A percentile compares a stretch with the other conserved stretches of the same genome.
Conservation (phyloP, 352 stramenopile genomes). For the Globisporangium polare region DNA sequence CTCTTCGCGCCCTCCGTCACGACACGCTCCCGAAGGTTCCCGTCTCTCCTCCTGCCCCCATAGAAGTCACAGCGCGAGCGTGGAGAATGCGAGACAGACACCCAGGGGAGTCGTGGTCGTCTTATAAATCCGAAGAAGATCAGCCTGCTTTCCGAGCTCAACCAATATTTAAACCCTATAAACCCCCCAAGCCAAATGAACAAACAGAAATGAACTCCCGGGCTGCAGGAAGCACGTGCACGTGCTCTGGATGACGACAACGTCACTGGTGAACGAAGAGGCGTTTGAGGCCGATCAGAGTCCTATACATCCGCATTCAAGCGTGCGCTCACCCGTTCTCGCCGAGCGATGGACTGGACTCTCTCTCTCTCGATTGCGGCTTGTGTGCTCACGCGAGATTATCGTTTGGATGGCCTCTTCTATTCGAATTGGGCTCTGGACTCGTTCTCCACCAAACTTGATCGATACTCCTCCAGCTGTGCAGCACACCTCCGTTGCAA, state of each 20-base stretch:
- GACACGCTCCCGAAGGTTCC: background rate
- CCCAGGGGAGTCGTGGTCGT: background rate
- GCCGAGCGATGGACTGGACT: too few relatives aligned
- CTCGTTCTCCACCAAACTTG: too few relatives aligned
- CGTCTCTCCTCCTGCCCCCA: background rate
- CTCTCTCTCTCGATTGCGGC: too few relatives aligned
- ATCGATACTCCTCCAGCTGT: too few relatives aligned
- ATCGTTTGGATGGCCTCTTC: too few relatives aligned
- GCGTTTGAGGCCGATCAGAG: too few relatives aligned
- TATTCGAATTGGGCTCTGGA: too few relatives aligned
- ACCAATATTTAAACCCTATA: constrained; percentile 7
- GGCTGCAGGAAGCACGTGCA: background rate
- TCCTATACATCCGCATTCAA: too few relatives aligned
- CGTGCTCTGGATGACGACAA: background rate
- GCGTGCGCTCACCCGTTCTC: too few relatives aligned
- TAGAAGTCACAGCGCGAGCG: constrained; percentile 9
- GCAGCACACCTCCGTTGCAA: too few relatives aligned
- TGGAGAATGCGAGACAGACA: background rate
- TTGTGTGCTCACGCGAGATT: too few relatives aligned
- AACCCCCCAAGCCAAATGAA: background rate
- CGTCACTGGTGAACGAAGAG: background rate
- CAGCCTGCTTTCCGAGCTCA: constrained; percentile 1
- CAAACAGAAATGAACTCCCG: background rate
- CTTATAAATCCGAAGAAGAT: constrained; percentile 4
- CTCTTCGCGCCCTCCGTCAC: background rate